These are phyloP conservation scores for Cladophialophora carrionii DNA, from an alignment of 2,329 filamentous ascomycete genomes.

Conservation along the genomic window DNA sequence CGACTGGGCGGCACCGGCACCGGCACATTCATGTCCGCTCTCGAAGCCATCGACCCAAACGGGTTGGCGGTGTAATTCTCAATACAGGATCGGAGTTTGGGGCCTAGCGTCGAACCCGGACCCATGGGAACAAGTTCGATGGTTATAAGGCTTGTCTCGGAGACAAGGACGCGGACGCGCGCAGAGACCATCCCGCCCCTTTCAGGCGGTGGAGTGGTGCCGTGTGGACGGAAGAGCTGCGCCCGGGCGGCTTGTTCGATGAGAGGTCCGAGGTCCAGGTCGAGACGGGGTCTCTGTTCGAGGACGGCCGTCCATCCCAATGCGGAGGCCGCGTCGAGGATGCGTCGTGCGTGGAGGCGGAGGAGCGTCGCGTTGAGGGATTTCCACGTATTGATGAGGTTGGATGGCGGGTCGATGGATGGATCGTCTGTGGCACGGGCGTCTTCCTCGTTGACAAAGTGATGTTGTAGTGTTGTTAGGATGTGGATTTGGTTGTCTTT, in stretches of 20 bases:
- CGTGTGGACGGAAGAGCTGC: neutral
- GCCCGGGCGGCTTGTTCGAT: neutral
- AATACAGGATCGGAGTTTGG: constrained; percentile 1
- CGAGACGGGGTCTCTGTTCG: neutral
- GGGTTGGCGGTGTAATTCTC: constrained; percentile 4
- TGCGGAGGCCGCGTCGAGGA: neutral
- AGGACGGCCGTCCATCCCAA: neutral
- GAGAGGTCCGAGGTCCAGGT: neutral
- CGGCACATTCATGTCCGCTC: neutral
- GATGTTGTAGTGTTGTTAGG: neutral
- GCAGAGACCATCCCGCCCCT: neutral
- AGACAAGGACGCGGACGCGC: constrained; percentile 14
- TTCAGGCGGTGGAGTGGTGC: neutral
- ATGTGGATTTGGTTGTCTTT: neutral
- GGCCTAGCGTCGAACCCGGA: neutral
- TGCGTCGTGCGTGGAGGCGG: neutral
- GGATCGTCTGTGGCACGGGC: too few relatives aligned
- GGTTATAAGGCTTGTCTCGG: constrained; percentile 13
- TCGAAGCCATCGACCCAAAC: neutral
- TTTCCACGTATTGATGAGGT: neutral
- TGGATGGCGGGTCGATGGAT: neutral
- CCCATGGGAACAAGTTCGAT: constrained; percentile 27
- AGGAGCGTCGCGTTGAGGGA: neutral
- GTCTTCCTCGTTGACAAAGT: neutral
- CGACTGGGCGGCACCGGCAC: neutral